Evolutionary conservation across 768 basidiomycete genomes (phyloP).

Genomic region (Boletus eberwhitei): DNA sequence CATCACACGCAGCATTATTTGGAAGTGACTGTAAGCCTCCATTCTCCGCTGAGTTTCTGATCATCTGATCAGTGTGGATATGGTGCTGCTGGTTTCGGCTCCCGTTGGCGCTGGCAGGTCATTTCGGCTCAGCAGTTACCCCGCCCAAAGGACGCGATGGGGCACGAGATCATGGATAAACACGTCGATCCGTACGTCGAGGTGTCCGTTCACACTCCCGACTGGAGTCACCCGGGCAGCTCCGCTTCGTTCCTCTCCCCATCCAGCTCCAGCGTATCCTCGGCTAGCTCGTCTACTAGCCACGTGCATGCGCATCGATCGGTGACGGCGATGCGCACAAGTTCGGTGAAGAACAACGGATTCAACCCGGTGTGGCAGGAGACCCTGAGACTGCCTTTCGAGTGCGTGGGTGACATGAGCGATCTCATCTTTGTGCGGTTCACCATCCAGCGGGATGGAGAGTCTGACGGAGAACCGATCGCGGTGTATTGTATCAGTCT

Average conservation of each 20-base stretch:
- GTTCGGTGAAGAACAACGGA: conserved; percentile 76
- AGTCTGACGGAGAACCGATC: conserved; percentile 58
- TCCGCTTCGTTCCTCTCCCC: conserved; percentile 11
- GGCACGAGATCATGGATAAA: conserved; percentile 59
- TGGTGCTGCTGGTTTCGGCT: not conserved
- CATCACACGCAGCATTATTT: conserved; percentile 57
- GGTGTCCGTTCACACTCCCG: conserved; percentile 72
- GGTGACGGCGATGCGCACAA: conserved; percentile 55
- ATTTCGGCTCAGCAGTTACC: conserved; percentile 93
- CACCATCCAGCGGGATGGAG: conserved; percentile 63
- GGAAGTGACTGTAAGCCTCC: conserved; percentile 53
- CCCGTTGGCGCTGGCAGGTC: conserved; percentile 35
- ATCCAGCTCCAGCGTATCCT: conserved; percentile 1
- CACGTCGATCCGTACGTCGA: conserved; percentile 76
- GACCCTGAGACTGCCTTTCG: conserved; percentile 64
- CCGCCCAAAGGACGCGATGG: conserved; percentile 58
- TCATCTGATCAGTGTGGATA: not conserved
- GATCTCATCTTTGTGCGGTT: conserved; percentile 86
- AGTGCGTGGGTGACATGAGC: conserved; percentile 69
- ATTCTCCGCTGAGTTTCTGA: not conserved
- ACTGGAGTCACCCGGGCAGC: conserved; percentile 48
- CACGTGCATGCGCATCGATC: conserved; percentile 37
- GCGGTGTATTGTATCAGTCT: conserved; percentile 74
- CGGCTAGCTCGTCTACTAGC: not conserved
- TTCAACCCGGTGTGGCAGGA: conserved; percentile 92